Evolutionary conservation across 495 filamentous ascomycete species (phyloP).

Genomic region (Apodospora peruviana): DNA sequence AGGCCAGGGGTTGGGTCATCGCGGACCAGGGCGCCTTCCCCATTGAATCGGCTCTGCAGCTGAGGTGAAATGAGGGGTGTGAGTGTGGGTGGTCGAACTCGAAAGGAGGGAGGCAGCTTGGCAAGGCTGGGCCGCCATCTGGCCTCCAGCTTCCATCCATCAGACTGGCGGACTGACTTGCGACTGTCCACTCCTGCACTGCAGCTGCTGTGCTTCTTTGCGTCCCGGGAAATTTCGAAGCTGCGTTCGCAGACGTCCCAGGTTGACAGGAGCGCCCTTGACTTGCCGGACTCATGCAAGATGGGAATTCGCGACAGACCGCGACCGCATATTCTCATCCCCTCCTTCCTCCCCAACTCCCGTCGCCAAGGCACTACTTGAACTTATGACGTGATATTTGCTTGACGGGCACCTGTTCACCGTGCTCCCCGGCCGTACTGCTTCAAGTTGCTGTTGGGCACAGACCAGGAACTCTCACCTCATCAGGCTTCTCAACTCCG

Average conservation of each 20-base stretch:
- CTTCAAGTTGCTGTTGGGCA: neutral
- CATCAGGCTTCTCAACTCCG: neutral
- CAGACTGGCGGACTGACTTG: neutral
- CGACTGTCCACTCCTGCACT: too few species aligned
- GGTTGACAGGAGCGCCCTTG: neutral
- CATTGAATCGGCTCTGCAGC: too few species aligned
- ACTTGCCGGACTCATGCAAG: neutral
- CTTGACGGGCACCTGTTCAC: neutral
- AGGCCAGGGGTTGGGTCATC: too few species aligned
- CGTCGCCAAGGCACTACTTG: neutral
- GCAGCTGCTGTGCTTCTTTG: too few species aligned
- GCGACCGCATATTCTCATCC: neutral
- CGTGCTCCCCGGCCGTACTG: neutral
- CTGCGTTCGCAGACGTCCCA: neutral
- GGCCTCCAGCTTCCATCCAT: neutral
- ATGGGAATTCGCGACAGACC: neutral
- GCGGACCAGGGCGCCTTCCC: too few species aligned
- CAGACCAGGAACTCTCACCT: too few species aligned
- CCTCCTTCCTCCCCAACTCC: neutral
- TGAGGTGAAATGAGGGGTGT: too few species aligned
- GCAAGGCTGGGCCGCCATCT: neutral
- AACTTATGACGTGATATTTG: neutral
- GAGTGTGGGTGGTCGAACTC: too few species aligned
- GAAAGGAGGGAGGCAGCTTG: too few species aligned
- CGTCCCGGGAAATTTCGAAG: neutral